Conservation (phyloP, 148 eudicot genomes). For the Chenopodium quinoa region DNA sequence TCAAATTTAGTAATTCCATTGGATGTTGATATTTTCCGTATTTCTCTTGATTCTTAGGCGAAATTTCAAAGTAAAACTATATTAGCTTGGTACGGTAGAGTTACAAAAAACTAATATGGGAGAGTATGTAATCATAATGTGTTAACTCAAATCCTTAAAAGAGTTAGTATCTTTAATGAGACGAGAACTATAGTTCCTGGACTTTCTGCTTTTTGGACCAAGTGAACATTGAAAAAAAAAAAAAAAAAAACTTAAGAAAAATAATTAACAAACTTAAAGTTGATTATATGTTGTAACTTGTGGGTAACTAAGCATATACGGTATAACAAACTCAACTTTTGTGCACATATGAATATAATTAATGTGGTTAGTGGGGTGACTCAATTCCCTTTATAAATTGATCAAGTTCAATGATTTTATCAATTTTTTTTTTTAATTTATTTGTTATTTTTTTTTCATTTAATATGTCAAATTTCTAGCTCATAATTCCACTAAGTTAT, state of each 20-base stretch:
- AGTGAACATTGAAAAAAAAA: too few relatives aligned
- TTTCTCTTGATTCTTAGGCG: neutral
- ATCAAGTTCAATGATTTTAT: neutral
- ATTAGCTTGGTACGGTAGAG: too few relatives aligned
- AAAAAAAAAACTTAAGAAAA: neutral
- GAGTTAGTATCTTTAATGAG: too few relatives aligned
- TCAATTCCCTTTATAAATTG: conserved; percentile 6
- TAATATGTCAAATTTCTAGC: neutral
- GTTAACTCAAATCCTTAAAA: too few relatives aligned
- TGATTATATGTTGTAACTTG: neutral
- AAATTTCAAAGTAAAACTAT: too few relatives aligned
- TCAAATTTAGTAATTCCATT: neutral
- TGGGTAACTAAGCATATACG: neutral
- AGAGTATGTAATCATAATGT: too few relatives aligned
- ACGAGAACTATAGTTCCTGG: too few relatives aligned
- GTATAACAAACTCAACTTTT: neutral
- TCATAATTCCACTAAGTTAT: conserved; percentile 3
- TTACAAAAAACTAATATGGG: too few relatives aligned
- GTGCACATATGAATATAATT: neutral
- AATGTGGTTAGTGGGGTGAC: conserved; percentile 20
- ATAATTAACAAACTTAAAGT: neutral
- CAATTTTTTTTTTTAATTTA: neutral
- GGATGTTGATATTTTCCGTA: neutral
- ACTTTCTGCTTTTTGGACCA: too few relatives aligned
- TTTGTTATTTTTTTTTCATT: neutral